Conservation (phyloP, 73 alveolate genomes). For the Halteria grandinella region DNA sequence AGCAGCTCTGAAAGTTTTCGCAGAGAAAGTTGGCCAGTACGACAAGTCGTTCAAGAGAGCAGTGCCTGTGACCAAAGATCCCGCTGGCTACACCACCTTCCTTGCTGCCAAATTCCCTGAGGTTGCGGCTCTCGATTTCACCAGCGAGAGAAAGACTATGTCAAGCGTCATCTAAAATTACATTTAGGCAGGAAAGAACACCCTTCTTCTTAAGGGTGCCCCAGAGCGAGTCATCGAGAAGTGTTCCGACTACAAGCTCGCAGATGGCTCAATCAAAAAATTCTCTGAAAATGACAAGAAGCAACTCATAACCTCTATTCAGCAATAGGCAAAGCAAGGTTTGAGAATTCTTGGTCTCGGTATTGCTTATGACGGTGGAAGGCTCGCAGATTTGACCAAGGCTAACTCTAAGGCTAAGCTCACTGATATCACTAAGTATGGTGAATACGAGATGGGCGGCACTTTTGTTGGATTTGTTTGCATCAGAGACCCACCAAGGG, state of each 20-base stretch:
- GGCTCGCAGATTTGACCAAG: slow-evolving; percentile 18
- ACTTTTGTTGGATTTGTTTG: slow-evolving; percentile 91
- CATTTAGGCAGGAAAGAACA: slow-evolving; percentile 18
- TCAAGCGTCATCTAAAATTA: slow-evolving; percentile 79
- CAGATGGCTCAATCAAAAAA: slow-evolving; percentile 69
- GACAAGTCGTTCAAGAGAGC: slow-evolving; percentile 50
- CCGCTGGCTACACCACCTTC: slow-evolving; percentile 55
- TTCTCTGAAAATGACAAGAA: slow-evolving; percentile 38
- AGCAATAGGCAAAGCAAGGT: slow-evolving; percentile 46
- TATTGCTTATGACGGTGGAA: slow-evolving; percentile 52
- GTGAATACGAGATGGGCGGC: slow-evolving; percentile 76
- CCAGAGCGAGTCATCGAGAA: slow-evolving; percentile 90
- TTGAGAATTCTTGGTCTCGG: slow-evolving; percentile 65
- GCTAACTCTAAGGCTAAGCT: slow-evolving; percentile 1
- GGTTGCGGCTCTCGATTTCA: slow-evolving; percentile 89
- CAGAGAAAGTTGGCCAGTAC: slow-evolving; percentile 88
- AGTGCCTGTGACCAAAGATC: slow-evolving; percentile 39
- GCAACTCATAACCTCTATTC: slow-evolving; percentile 17
- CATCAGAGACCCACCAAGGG: slow-evolving; percentile 96
- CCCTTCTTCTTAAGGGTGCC: slow-evolving; percentile 94
- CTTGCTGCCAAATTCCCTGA: slow-evolving; percentile 42
- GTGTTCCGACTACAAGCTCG: slow-evolving; percentile 68
- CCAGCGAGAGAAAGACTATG: slow-evolving; percentile 98
- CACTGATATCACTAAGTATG: slow-evolving; percentile 36
- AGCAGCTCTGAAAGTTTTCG: slow-evolving; percentile 88